Conservation (phyloP, 2,329 filamentous ascomycete species). For the Alternaria triticimaculans region DNA sequence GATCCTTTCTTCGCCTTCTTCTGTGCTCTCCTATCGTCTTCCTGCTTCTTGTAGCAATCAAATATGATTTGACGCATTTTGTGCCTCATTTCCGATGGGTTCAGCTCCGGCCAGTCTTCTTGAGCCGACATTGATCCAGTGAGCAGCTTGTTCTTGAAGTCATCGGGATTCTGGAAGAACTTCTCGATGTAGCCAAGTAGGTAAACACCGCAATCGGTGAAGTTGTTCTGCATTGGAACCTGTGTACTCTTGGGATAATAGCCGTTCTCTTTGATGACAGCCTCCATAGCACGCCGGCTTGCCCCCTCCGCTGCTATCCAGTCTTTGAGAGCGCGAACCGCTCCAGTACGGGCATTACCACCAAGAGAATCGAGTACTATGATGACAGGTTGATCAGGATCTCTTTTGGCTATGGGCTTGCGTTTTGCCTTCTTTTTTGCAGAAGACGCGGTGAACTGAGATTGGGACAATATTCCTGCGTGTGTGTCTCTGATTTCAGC, state of each 20-base stretch:
- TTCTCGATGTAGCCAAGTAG: slow-evolving; percentile 83
- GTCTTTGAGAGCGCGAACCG: slow-evolving; percentile 72
- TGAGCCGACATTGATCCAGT: slow-evolving; percentile 66
- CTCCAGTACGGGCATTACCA: slow-evolving; percentile 58
- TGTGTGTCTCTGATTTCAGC: not conserved
- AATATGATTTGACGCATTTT: slow-evolving; percentile 72
- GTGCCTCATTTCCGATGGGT: slow-evolving; percentile 65
- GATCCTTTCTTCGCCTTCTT: slow-evolving; percentile 21
- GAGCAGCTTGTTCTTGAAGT: slow-evolving; percentile 72
- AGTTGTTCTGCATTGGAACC: slow-evolving; percentile 83
- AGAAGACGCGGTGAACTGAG: slow-evolving; percentile 12
- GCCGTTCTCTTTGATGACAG: slow-evolving; percentile 57
- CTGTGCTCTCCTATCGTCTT: slow-evolving; percentile 13
- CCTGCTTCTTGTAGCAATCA: slow-evolving; percentile 61
- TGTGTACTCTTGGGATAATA: slow-evolving; percentile 69
- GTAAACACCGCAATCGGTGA: slow-evolving; percentile 88
- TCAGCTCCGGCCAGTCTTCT: slow-evolving; percentile 62
- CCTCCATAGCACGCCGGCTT: slow-evolving; percentile 62
- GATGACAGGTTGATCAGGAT: slow-evolving; percentile 65
- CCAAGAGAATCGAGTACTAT: slow-evolving; percentile 88
- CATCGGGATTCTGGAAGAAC: slow-evolving; percentile 77
- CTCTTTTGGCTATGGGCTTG: slow-evolving; percentile 36
- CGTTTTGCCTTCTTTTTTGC: slow-evolving; percentile 32
- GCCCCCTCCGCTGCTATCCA: slow-evolving; percentile 79
- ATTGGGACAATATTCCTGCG: slow-evolving; percentile 5